Evolutionary conservation across 345 rosid species (phyloP), one percentile per base, ranked within the genome.

Genomic region (Camelina hispida): DNA sequence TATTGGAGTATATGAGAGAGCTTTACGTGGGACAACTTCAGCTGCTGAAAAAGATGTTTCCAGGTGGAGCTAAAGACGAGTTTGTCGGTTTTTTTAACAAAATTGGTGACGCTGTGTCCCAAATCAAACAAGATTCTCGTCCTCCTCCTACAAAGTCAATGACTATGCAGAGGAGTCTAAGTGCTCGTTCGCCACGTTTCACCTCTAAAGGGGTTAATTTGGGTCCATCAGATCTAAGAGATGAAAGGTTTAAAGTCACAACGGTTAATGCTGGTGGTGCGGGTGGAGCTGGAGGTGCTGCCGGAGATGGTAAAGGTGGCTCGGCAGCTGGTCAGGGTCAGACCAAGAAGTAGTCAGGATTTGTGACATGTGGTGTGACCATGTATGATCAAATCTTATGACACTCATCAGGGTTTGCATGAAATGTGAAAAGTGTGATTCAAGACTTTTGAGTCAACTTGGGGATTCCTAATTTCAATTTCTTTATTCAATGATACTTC

Each of bases 1-100:
- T 78, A 34, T 46, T 78, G 46, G 81, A 78, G 69, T 78, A 72
- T 25, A 32, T 78, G 73, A 78, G 81, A 67, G 81, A 78, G 65
- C 81, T 78, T 72, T 78, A 78, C 69, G 74, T 78, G 15, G 64
- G 69, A 9, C 63, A 78, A 53, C 34, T 66, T 78, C 65, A 72
- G 51, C 18, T 78, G 2, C 38, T 78, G 3, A 66, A 78, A 20
- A 53, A 72, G 60, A 78, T 78, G 68, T 78, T 72, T 52, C 78
- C 81, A 52, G 78, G 76, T 40, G 67, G 44, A 52, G 52, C 69
- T 18, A 78, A 66, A 66, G 81, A 72, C 44, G 58, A 78, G 44
- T 78, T 78, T 66, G 35, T 72, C 60, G 78, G 73, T 52, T 72
- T 78, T 77, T 78, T 72, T 20, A 60, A 78, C 58, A 66, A 78